Evolutionary conservation across 805 yeast genomes (phyloP).

Genomic region (Ogataea siamensis): DNA sequence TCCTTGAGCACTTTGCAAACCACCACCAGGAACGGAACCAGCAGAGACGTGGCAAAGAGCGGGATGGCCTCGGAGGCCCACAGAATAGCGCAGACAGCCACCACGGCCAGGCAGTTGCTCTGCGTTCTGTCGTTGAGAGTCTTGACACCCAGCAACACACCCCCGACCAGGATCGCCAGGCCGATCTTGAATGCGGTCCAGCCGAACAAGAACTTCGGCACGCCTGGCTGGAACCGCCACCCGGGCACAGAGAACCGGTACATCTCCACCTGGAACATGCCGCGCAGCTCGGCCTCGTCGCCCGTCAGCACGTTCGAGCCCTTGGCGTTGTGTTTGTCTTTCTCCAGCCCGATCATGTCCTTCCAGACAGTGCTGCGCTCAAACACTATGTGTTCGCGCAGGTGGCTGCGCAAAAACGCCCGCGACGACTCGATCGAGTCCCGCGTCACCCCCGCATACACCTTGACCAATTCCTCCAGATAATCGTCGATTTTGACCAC

Average conservation of each 20-base stretch:
- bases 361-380: constrained; percentile 57
- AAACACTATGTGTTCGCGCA: constrained; percentile 55
- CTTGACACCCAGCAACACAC: constrained; percentile 52
- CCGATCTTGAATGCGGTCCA: constrained; percentile 48
- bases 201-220: constrained; percentile 50
- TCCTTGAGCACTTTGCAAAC: constrained; percentile 49
- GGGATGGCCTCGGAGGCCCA: constrained; percentile 57
- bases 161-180: constrained; percentile 50
- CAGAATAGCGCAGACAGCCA: constrained; percentile 51
- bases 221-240: constrained; percentile 26
- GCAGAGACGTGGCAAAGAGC: constrained; percentile 45
- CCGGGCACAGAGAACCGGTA: constrained; percentile 26
- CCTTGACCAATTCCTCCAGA: constrained; percentile 30
- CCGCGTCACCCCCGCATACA: constrained; percentile 30
- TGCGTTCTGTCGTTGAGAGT: constrained; percentile 62
- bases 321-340: constrained; percentile 25
- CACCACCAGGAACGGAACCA: constrained; percentile 47
- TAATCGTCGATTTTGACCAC: constrained; percentile 29
- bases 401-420: constrained; percentile 46
- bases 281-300: constrained; percentile 33
- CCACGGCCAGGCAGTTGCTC: constrained; percentile 63
- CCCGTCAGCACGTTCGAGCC: constrained; percentile 37
- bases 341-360: constrained; percentile 51
- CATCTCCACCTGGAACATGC: constrained; percentile 33
- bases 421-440: constrained; percentile 20